phyloP scores from a whole-genome alignment of 441 rosid genomes.

The Adansonia rubrostipa region DNA sequence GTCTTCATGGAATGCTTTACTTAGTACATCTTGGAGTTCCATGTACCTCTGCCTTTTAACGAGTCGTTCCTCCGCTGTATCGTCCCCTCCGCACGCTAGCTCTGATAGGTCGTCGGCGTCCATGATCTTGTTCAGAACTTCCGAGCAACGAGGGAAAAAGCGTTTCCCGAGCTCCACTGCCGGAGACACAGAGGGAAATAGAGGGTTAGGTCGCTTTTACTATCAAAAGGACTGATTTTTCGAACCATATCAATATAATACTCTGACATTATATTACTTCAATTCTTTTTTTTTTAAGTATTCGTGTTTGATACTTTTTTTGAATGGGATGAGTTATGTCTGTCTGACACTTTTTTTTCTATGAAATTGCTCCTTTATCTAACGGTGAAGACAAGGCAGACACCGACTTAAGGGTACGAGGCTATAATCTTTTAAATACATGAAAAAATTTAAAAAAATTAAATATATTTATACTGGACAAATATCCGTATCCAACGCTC shows the following conservation, averaged over 20 bases:
- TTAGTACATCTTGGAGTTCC: conserved; percentile 65
- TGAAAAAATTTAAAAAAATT: too few species aligned
- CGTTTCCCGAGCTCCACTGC: conserved; percentile 79
- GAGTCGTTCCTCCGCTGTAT: conserved; percentile 51
- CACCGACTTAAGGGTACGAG: too few species aligned
- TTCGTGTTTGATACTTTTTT: too few species aligned
- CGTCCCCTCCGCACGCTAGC: conserved; percentile 55
- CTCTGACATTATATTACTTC: too few species aligned
- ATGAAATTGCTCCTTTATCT: too few species aligned
- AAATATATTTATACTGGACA: too few species aligned
- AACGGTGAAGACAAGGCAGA: too few species aligned
- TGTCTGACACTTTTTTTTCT: too few species aligned
- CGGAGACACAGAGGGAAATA: not conserved
- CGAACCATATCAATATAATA: not conserved
- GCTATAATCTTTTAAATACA: too few species aligned
- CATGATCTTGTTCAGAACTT: conserved; percentile 73
- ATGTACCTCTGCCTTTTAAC: conserved; percentile 58
- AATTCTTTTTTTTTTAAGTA: too few species aligned
- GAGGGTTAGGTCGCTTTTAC: not conserved
- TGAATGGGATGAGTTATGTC: too few species aligned
- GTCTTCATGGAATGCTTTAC: conserved; percentile 65
- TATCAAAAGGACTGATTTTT: not conserved
- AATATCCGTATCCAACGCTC: too few species aligned
- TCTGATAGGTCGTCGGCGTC: conserved; percentile 61
- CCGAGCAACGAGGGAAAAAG: conserved; percentile 81